Conservation (phyloP, 768 basidiomycete genomes). For the Russula vinacea region DNA sequence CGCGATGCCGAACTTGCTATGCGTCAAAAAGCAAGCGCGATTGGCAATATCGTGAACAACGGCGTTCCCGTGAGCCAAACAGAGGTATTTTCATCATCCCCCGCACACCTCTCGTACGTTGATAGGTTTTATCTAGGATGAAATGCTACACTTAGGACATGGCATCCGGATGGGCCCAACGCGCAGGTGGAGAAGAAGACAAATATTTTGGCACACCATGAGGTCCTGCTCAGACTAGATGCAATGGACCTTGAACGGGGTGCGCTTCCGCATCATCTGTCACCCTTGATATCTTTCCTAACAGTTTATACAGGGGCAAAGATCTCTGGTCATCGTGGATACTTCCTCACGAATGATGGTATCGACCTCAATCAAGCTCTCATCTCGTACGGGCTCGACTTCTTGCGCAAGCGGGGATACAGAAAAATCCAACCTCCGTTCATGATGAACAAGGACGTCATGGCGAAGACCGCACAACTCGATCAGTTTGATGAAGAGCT, state of each 20-base stretch:
- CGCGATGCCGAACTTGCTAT: slow-evolving; percentile 74
- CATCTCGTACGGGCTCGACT: slow-evolving; percentile 92
- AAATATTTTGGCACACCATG: slow-evolving; percentile 94
- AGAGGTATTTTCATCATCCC: slow-evolving; percentile 56
- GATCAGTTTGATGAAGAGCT: slow-evolving; percentile 98
- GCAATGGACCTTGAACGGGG: slow-evolving; percentile 97
- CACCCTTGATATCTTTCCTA: slow-evolving; percentile 5
- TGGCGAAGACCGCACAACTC: slow-evolving; percentile 97
- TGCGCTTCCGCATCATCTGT: slow-evolving; percentile 35
- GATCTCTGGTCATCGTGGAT: slow-evolving; percentile 92
- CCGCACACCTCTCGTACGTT: neutral
- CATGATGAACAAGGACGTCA: slow-evolving; percentile 97
- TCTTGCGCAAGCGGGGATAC: slow-evolving; percentile 76
- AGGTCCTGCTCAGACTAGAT: slow-evolving; percentile 88
- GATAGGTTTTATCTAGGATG: slow-evolving; percentile 58
- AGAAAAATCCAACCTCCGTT: slow-evolving; percentile 97
- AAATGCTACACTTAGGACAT: slow-evolving; percentile 80
- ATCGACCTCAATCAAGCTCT: slow-evolving; percentile 97
- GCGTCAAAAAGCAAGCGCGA: slow-evolving; percentile 72
- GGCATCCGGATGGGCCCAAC: slow-evolving; percentile 78
- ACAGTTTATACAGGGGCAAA: slow-evolving; percentile 64
- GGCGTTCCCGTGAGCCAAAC: slow-evolving; percentile 80
- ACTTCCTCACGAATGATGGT: slow-evolving; percentile 93
- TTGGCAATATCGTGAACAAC: slow-evolving; percentile 92
- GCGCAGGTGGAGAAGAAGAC: slow-evolving; percentile 67